phyloP scores from a whole-genome alignment of 768 basidiomycete genomes.

The Coprinopsis sp. region DNA sequence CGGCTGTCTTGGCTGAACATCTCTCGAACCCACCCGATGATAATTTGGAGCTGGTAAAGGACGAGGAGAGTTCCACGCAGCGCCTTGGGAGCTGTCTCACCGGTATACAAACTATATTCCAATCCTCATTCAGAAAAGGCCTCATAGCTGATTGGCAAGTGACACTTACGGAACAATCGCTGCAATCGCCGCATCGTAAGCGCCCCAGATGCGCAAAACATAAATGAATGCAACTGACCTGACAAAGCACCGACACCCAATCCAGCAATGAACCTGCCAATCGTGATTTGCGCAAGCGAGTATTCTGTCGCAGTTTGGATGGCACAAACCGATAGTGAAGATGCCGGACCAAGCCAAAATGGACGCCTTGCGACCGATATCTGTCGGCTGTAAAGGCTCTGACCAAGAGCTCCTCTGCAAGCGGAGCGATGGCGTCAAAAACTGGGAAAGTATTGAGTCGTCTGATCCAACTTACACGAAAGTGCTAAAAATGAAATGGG shows the following conservation, averaged over 20 bases:
- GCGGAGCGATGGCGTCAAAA: constrained; percentile 1
- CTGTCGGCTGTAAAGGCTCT: constrained; percentile 74
- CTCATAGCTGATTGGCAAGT: neutral
- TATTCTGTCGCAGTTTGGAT: constrained; percentile 63
- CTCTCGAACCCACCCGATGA: constrained; percentile 53
- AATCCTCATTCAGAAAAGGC: constrained; percentile 6
- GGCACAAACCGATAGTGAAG: constrained; percentile 64
- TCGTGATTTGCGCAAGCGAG: constrained; percentile 60
- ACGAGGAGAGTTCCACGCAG: constrained; percentile 68
- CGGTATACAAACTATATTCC: constrained; percentile 59
- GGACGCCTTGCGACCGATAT: constrained; percentile 65
- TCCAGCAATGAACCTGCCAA: constrained; percentile 73
- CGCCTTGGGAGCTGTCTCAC: constrained; percentile 72
- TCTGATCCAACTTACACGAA: constrained; percentile 38
- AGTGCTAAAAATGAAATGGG: constrained; percentile 29
- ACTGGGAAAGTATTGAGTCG: constrained; percentile 9
- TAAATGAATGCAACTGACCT: constrained; percentile 32
- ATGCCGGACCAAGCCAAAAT: constrained; percentile 73
- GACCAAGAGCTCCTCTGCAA: constrained; percentile 55
- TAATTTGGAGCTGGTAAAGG: constrained; percentile 75
- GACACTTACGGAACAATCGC: constrained; percentile 47
- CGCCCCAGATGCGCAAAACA: neutral
- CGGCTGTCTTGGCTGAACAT: neutral
- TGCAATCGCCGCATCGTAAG: no score
- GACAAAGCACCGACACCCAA: constrained; percentile 74